phyloP scores from a whole-genome alignment of 139 green algal genomes.

The Cymbomonas tetramitiformis region DNA sequence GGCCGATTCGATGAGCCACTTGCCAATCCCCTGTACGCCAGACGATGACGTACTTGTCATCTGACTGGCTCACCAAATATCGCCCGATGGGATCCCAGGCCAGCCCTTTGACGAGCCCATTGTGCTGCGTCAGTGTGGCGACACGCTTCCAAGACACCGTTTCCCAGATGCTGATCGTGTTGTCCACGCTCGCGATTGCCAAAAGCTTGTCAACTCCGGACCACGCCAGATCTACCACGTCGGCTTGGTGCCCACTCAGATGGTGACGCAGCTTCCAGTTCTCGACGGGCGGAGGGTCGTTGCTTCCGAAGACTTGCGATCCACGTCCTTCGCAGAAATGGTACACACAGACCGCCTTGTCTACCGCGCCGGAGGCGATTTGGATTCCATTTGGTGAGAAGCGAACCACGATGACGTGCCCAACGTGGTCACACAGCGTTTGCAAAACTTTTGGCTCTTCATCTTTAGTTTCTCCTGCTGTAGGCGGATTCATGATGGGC shows the following conservation, averaged over 20 bases:
- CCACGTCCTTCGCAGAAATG: conserved; percentile 42
- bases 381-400: conserved; percentile 49
- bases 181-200: conserved; percentile 72
- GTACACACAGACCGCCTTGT: conserved; percentile 53
- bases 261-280: conserved; percentile 53
- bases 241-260: conserved; percentile 57
- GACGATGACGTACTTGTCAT: conserved; percentile 63
- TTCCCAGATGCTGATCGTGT: conserved; percentile 53
- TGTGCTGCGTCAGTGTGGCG: conserved; percentile 39
- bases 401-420: conserved; percentile 58
- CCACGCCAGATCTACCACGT: conserved; percentile 79
- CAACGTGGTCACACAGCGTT: conserved; percentile 52
- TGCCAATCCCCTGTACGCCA: conserved; percentile 65
- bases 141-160: conserved; percentile 11
- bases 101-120: conserved; percentile 81
- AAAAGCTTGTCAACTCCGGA: conserved; percentile 48
- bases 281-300: conserved; percentile 53
- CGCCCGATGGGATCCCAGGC: conserved; percentile 83
- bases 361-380: conserved; percentile 58
- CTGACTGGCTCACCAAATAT: conserved; percentile 68
- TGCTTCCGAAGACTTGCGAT: conserved; percentile 33
- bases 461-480: conserved; percentile 24
- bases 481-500: conserved; percentile 20
- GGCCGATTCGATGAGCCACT: too few species aligned
- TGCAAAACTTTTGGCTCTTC: conserved; percentile 57